Percentiles rank a stretch among this genome's conserved stretches.
Evolutionary conservation across 2,329 filamentous ascomycete genomes (phyloP).

Genomic region (Phaeomoniella chlamydospora): DNA sequence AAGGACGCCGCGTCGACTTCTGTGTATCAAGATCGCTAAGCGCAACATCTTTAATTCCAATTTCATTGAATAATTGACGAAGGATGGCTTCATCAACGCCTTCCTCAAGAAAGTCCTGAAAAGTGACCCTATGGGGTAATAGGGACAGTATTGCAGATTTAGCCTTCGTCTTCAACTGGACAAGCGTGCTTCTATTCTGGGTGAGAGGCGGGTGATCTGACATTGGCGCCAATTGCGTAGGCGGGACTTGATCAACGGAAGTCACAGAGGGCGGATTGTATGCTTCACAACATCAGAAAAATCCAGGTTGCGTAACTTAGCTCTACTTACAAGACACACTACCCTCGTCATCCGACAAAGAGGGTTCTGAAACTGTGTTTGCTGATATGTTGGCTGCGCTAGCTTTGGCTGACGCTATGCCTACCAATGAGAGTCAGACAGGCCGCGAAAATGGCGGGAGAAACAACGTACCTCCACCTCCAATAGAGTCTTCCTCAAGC

Average conservation of each 20-base stretch:
- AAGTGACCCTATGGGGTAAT: conserved; percentile 51
- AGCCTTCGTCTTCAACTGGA: conserved; percentile 28
- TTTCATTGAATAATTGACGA: conserved; percentile 49
- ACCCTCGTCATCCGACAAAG: background rate
- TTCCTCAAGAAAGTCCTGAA: conserved; percentile 57
- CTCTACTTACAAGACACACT: background rate
- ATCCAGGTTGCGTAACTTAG: background rate
- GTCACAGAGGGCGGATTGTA: conserved; percentile 2
- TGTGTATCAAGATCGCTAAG: conserved; percentile 1
- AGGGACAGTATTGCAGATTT: conserved; percentile 54
- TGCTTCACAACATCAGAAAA: background rate
- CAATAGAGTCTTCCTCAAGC: conserved; percentile 32
- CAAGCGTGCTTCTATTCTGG: background rate
- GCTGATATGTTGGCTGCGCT: background rate
- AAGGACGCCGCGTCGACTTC: background rate
- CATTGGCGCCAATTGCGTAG: background rate
- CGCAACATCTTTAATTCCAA: conserved; percentile 38
- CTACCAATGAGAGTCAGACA: no score
- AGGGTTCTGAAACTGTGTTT: background rate
- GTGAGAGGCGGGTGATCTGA: background rate
- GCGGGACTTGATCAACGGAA: background rate
- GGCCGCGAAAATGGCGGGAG: background rate
- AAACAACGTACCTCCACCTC: background rate
- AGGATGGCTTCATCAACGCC: conserved; percentile 53
- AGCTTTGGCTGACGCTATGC: no score